A percentile compares a stretch with the other conserved stretches of the same genome.
Evolutionary conservation across 441 rosid genomes (phyloP).

Genomic region (Populus hybrid): DNA sequence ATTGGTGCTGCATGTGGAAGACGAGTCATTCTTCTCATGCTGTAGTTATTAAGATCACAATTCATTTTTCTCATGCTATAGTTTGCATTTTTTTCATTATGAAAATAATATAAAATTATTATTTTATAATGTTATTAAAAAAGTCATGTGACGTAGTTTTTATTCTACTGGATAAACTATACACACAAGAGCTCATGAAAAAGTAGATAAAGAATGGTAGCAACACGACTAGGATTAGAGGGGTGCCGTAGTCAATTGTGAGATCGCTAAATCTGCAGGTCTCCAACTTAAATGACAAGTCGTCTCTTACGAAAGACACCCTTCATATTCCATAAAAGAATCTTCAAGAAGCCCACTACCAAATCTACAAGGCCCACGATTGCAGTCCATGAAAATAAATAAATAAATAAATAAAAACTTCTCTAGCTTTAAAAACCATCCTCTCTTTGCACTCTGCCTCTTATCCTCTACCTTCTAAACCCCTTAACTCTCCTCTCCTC

Average conservation of each 20-base stretch:
- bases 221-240: too few species aligned
- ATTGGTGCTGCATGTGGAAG: fast-evolving
- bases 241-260: too few species aligned
- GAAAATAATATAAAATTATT: too few species aligned
- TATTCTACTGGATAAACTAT: too few species aligned
- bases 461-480: not conserved
- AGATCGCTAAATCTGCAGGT: not conserved
- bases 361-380: constrained; percentile 9
- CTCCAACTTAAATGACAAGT: not conserved
- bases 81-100: too few species aligned
- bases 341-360: constrained; percentile 6
- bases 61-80: too few species aligned
- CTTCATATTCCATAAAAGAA: not conserved
- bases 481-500: not conserved
- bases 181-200: too few species aligned
- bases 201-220: too few species aligned
- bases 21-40: too few species aligned
- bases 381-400: not conserved
- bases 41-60: too few species aligned
- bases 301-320: not conserved
- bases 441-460: not conserved
- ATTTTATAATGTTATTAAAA: too few species aligned
- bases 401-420: not conserved
- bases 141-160: too few species aligned
- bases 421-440: constrained; percentile 10